Evolutionary conservation across 2,329 filamentous ascomycete species (phyloP).

Genomic region (Didymella lethalis): DNA sequence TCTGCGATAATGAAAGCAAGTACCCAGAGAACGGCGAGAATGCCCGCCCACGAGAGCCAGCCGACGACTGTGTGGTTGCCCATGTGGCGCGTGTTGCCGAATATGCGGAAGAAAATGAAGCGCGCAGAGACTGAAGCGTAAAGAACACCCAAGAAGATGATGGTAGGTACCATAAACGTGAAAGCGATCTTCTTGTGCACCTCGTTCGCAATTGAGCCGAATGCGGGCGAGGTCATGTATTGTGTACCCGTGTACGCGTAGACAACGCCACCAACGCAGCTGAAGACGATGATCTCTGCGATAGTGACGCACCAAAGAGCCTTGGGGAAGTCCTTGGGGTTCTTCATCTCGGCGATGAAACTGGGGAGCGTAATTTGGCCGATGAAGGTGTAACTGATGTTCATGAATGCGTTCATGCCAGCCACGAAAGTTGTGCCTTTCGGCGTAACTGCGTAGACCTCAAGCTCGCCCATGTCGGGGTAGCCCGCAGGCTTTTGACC

Average conservation of each 20-base stretch:
- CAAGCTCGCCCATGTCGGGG: conserved; percentile 64
- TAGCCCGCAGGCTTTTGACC: conserved; percentile 77
- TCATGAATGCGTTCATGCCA: conserved; percentile 88
- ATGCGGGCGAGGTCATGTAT: conserved; percentile 87
- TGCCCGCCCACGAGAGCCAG: conserved; percentile 79
- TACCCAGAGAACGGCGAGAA: conserved; percentile 80
- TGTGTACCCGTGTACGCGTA: conserved; percentile 90
- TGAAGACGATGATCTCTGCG: conserved; percentile 85
- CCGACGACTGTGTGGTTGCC: conserved; percentile 80
- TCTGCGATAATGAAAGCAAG: conserved; percentile 91
- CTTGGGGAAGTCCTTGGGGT: conserved; percentile 85
- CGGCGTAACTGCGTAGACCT: conserved; percentile 72
- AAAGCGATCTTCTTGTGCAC: conserved; percentile 87
- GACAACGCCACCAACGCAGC: conserved; percentile 78
- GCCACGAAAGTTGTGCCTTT: conserved; percentile 79
- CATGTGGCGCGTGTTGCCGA: conserved; percentile 81
- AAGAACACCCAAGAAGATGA: conserved; percentile 89
- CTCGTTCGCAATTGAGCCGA: conserved; percentile 78
- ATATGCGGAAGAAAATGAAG: conserved; percentile 91
- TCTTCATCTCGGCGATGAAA: conserved; percentile 94
- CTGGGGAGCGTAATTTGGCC: conserved; percentile 92
- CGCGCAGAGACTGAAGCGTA: conserved; percentile 90
- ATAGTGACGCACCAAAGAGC: conserved; percentile 91
- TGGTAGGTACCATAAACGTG: conserved; percentile 93
- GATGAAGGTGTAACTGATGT: conserved; percentile 96